Evolutionary conservation across 495 filamentous ascomycete species (phyloP).

Genomic region (Talaromyces nanjingensis): DNA sequence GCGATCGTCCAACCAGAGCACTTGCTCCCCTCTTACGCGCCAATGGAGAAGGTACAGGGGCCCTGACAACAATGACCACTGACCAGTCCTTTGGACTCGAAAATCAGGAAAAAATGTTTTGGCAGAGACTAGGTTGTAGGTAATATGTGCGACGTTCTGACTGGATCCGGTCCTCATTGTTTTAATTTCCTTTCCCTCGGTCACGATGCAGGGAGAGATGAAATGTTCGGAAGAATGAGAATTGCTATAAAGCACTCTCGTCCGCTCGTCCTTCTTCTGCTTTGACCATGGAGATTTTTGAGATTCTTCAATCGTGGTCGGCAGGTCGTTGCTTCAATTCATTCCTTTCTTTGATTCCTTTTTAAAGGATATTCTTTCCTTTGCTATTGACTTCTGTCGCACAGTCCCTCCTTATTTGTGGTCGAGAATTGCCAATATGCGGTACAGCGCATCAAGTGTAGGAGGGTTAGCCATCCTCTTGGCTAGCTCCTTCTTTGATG

Average conservation of each 20-base stretch:
- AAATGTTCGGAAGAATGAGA: neutral
- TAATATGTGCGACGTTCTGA: neutral
- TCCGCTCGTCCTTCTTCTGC: neutral
- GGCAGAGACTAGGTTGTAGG: neutral
- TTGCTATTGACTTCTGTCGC: neutral
- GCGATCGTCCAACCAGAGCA: slow-evolving; percentile 6
- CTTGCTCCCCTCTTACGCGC: slow-evolving; percentile 6
- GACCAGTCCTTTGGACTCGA: neutral
- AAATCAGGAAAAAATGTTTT: neutral
- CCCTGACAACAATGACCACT: neutral
- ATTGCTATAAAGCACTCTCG: neutral
- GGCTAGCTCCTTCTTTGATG: slow-evolving; percentile 2
- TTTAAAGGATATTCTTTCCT: neutral
- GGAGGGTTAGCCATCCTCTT: neutral
- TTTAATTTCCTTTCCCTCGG: neutral
- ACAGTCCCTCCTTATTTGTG: slow-evolving; percentile 1
- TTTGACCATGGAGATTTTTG: neutral
- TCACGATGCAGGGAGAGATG: slow-evolving; percentile 3
- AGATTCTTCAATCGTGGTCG: neutral
- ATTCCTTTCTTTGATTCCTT: neutral
- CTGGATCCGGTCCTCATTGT: neutral
- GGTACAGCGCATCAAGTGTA: neutral
- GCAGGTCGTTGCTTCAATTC: neutral
- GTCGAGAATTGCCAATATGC: neutral
- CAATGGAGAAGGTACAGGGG: neutral